These are phyloP conservation scores for Aspergillus sp. DNA, from an alignment of 2,329 filamentous ascomycete genomes.

Conservation along the genomic window DNA sequence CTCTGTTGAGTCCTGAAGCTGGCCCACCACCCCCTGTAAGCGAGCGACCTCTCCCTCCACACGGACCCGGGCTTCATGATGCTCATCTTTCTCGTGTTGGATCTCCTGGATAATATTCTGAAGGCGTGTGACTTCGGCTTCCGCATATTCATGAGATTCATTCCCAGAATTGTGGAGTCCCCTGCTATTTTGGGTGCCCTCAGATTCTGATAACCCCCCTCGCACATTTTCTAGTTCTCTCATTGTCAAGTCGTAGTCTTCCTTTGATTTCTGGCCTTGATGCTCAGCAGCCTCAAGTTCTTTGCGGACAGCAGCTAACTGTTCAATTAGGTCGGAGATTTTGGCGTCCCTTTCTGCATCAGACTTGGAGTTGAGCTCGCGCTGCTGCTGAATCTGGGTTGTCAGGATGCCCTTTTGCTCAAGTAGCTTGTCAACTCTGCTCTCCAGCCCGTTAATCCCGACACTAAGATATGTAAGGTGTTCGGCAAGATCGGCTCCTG, in stretches of 20 bases:
- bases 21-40: slow-evolving; percentile 31
- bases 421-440: slow-evolving; percentile 72
- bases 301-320: slow-evolving; percentile 62
- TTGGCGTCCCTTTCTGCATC: slow-evolving; percentile 59
- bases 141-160: slow-evolving; percentile 28
- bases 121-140: slow-evolving; percentile 26
- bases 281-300: slow-evolving; percentile 58
- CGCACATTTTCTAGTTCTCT: slow-evolving; percentile 45
- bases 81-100: slow-evolving; percentile 18
- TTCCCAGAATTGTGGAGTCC: slow-evolving; percentile 31
- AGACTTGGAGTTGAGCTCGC: slow-evolving; percentile 85
- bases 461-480: slow-evolving; percentile 75
- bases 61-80: slow-evolving; percentile 18
- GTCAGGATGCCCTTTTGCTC: slow-evolving; percentile 89
- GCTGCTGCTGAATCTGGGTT: slow-evolving; percentile 91
- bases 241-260: slow-evolving; percentile 43
- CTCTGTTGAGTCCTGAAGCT: slow-evolving; percentile 30
- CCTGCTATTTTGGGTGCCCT: slow-evolving; percentile 31
- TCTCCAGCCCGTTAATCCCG: slow-evolving; percentile 76
- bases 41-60: slow-evolving; percentile 27
- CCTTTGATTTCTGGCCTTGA: slow-evolving; percentile 39
- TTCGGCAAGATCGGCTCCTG: slow-evolving; percentile 60
- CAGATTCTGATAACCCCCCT: slow-evolving; percentile 33
- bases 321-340: slow-evolving; percentile 46
- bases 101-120: slow-evolving; percentile 49